These are phyloP conservation scores for Fusarium tanahbumbuense DNA, from an alignment of 2,329 filamentous ascomycete species.

Conservation along the genomic window DNA sequence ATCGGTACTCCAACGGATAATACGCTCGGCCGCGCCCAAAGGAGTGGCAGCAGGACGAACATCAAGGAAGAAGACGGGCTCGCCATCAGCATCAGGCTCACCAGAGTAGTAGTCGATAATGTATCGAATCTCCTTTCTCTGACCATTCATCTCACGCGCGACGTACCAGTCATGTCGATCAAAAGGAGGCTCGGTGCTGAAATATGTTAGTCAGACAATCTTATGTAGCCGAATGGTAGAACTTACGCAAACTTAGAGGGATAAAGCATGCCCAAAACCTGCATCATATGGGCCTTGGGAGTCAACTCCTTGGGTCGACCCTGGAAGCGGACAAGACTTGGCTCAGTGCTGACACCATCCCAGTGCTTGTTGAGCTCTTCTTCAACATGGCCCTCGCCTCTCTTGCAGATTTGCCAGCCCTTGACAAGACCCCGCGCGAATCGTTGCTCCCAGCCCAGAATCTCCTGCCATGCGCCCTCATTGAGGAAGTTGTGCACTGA, in stretches of 20 bases:
- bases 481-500: constrained; percentile 98
- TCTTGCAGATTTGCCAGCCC: constrained; percentile 79
- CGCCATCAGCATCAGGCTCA: constrained; percentile 82
- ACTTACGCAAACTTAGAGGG: constrained; percentile 81
- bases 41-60: constrained; percentile 91
- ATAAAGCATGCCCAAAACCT: constrained; percentile 81
- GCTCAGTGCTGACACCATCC: constrained; percentile 67
- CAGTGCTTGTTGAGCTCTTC: constrained; percentile 61
- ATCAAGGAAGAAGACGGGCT: constrained; percentile 96
- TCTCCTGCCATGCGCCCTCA: constrained; percentile 96
- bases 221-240: not conserved
- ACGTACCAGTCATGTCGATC: constrained; percentile 99
- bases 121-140: constrained; percentile 84
- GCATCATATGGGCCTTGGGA: constrained; percentile 88
- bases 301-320: constrained; percentile 90
- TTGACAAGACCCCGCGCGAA: constrained; percentile 79
- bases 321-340: constrained; percentile 86
- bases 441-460: constrained; percentile 90
- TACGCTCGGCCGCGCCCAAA: constrained; percentile 80
- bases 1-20: constrained; percentile 91
- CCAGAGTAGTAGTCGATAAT: constrained; percentile 97
- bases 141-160: constrained; percentile 74
- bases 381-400: constrained; percentile 74
- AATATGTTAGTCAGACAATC: constrained; percentile 29
- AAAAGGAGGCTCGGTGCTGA: constrained; percentile 84